Base-by-base conservation (phyloP, 352 stramenopile species). In the Globisporangium camurandrum region DNA sequence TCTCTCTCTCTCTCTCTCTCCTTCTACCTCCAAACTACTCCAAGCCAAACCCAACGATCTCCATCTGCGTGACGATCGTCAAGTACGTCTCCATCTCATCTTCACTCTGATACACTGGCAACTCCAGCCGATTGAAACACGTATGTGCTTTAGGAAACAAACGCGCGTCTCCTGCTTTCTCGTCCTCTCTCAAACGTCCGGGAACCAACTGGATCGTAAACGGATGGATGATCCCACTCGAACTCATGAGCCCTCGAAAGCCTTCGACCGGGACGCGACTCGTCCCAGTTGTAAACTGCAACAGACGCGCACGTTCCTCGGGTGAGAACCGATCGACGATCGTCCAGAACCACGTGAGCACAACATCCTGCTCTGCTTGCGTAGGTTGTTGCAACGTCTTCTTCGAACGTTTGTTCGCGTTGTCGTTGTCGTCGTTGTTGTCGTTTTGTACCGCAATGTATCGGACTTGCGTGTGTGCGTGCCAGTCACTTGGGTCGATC, bases 151-250 rank as follows among this genome's bases (percentile, higher is more conserved):
- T 81, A 17, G 82, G 76, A 38, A 79, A 89, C 14, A 85, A 47
- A 17, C 68, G 62, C 23, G 66, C 53, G 2, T 61, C 63, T 6
- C 73, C 64, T n/a, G 71, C 52, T 17, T 71, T 68, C 19, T 66
- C 65, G 3, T 61, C 54, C n/a, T n/a, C n/a, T n/a, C n/a, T n/a
- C n/a, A n/a, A n/a, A n/a, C n/a, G n/a, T n/a, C n/a, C n/a, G n/a
- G n/a, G n/a, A 3, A 91, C 59, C n/a, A 88, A 55, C 61, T 90
- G 76, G 30, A 93, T 71, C n/a, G 75, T 86, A 59, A 93, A 93
- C 46, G 66, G 64, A 49, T 88, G 75, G 43, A 88, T 83, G 43
- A 84, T 80, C n/a, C 82, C 82, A 36, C 77, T 87, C 8, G 72
- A 81, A 59, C 80, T 90, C 54, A 80, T 88, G 23, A 93, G 63